phyloP scores from a whole-genome alignment of 2,329 filamentous ascomycete genomes.

The Colletotrichum graminicola region DNA sequence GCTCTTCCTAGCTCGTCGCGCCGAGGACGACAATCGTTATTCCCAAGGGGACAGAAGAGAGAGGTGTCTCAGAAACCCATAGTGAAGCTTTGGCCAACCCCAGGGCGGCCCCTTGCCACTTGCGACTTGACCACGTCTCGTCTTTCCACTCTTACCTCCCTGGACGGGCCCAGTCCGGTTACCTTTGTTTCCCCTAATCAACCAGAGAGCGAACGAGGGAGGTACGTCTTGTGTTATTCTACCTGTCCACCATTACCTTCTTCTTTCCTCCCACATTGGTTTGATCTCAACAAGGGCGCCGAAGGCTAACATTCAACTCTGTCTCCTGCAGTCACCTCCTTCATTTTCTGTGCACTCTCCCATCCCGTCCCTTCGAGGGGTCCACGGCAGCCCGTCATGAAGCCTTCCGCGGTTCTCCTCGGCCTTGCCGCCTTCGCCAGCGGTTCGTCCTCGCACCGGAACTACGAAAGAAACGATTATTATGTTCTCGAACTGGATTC shows the following conservation, averaged over 20 bases:
- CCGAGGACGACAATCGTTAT: neutral
- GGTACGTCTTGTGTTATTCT: constrained; percentile 25
- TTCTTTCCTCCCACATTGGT: neutral
- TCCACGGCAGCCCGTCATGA: constrained; percentile 57
- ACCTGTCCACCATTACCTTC: neutral
- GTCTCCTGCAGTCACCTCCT: constrained; percentile 16
- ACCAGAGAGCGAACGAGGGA: neutral
- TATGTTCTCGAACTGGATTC: constrained; percentile 89
- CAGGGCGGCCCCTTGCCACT: constrained; percentile 38
- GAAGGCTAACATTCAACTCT: constrained; percentile 23
- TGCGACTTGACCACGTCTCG: constrained; percentile 42
- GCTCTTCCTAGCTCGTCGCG: neutral
- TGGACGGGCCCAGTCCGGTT: constrained; percentile 19
- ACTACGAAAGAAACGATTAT: constrained; percentile 88
- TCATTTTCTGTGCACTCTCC: constrained; percentile 2
- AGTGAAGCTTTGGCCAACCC: constrained; percentile 40
- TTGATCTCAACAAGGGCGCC: constrained; percentile 11
- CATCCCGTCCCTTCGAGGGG: constrained; percentile 32
- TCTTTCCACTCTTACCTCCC: constrained; percentile 16
- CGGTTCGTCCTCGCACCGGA: constrained; percentile 68
- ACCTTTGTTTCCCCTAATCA: constrained; percentile 38
- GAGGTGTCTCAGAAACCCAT: constrained; percentile 3
- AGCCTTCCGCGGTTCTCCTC: constrained; percentile 63
- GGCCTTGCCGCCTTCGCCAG: constrained; percentile 64
- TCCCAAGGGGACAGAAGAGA: neutral